These are phyloP conservation scores for Nissolia schottii DNA, from an alignment of 306 rosid genomes.

Conservation along the genomic window DNA sequence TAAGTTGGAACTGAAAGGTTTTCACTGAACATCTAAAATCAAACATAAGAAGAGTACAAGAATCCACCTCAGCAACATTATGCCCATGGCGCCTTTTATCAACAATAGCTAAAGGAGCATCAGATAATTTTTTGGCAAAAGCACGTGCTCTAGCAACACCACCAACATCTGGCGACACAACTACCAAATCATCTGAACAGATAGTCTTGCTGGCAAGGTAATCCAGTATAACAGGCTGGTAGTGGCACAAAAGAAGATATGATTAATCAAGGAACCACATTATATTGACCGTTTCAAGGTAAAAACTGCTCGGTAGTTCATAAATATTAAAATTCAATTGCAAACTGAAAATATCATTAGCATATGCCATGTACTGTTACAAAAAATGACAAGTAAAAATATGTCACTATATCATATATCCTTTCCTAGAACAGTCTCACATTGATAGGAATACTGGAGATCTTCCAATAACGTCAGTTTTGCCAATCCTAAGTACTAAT, in stretches of 20 bases:
- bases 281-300: neutral
- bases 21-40: neutral
- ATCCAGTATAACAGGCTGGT: constrained; percentile 97
- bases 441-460: neutral
- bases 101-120: constrained; percentile 96
- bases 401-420: neutral
- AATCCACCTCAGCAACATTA: constrained; percentile 78
- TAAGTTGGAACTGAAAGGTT: neutral
- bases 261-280: constrained; percentile 20
- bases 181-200: constrained; percentile 87
- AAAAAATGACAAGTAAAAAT: neutral
- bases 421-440: neutral
- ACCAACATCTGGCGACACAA: constrained; percentile 98
- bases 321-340: neutral
- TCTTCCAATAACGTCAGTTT: neutral
- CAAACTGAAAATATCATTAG: constrained; percentile 1
- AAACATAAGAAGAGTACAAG: neutral
- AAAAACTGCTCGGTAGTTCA: neutral
- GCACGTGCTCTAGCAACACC: constrained; percentile 99
- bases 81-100: constrained; percentile 96
- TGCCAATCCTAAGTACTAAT: neutral
- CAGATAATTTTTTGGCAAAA: constrained; percentile 91
- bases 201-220: too few species aligned
- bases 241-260: constrained; percentile 23
- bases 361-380: neutral